phyloP scores from a whole-genome alignment of 163 green algal species.

The Prototheca wickerhamii region DNA sequence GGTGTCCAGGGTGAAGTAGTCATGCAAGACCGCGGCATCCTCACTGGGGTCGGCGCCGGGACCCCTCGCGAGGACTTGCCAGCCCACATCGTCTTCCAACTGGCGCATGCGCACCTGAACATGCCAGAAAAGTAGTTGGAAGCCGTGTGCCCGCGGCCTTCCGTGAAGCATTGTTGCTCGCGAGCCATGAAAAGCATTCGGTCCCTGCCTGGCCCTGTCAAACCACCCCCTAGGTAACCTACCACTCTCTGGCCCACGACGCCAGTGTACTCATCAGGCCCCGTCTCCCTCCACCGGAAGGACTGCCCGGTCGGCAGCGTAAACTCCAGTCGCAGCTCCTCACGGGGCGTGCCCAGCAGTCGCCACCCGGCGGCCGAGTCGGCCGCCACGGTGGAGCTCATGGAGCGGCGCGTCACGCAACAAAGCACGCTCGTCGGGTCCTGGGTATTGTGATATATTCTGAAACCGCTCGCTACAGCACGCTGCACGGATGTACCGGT shows the following conservation, averaged over 20 bases:
- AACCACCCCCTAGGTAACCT: conserved; percentile 19
- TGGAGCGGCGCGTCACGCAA: too few relatives aligned
- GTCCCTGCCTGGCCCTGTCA: too few relatives aligned
- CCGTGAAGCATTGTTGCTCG: too few relatives aligned
- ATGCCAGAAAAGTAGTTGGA: too few relatives aligned
- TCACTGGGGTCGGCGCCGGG: conserved; percentile 16
- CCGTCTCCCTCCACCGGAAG: conserved; percentile 67
- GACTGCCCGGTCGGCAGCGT: conserved; percentile 77
- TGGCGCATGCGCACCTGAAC: conserved; percentile 60
- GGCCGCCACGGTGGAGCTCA: too few relatives aligned
- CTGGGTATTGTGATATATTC: too few relatives aligned
- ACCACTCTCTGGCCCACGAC: conserved; percentile 60
- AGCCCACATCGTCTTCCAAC: conserved; percentile 46
- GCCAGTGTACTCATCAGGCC: conserved; percentile 52
- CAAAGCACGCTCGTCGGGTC: too few relatives aligned
- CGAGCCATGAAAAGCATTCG: too few relatives aligned
- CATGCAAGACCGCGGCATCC: conserved; percentile 39
- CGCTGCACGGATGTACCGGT: too few relatives aligned
- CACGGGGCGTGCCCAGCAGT: conserved; percentile 21
- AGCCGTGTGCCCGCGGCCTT: too few relatives aligned
- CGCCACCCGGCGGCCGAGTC: conserved; percentile 30
- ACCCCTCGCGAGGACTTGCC: conserved; percentile 34
- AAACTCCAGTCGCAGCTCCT: conserved; percentile 64
- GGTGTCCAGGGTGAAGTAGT: conserved; percentile 76
- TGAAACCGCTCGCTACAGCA: too few relatives aligned